Conservation (phyloP, 768 basidiomycete genomes). For the Trametopsis cervina region DNA sequence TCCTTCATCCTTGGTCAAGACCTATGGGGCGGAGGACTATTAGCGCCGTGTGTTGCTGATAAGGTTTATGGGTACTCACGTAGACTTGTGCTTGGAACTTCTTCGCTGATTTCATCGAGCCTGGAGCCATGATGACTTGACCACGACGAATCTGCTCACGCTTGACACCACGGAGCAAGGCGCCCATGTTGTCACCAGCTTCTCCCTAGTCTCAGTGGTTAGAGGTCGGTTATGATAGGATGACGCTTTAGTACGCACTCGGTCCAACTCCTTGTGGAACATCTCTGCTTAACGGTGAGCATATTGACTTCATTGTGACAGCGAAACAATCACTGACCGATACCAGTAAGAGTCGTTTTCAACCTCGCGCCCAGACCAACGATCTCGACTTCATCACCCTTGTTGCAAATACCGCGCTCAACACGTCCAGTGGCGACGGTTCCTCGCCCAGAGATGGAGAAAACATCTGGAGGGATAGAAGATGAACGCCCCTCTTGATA, state of each 20-base stretch:
- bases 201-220: conserved; percentile 52
- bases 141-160: conserved; percentile 94
- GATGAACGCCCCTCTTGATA: neutral
- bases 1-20: conserved; percentile 83
- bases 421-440: conserved; percentile 95
- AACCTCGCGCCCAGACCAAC: conserved; percentile 73
- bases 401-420: conserved; percentile 86
- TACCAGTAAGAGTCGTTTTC: conserved; percentile 94
- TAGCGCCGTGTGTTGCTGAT: neutral
- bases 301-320: neutral
- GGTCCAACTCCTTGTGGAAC: conserved; percentile 99
- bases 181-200: conserved; percentile 99
- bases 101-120: conserved; percentile 89
- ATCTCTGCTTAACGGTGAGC: conserved; percentile 54
- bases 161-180: conserved; percentile 92
- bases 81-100: conserved; percentile 95
- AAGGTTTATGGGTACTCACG: conserved; percentile 30
- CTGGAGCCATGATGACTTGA: conserved; percentile 84
- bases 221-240: conserved; percentile 2
- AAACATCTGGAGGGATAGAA: conserved; percentile 72
- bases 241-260: conserved; percentile 38
- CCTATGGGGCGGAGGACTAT: conserved; percentile 31
- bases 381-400: conserved; percentile 92
- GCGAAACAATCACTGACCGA: conserved; percentile 44
- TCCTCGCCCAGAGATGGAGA: conserved; percentile 97